These are phyloP conservation scores for Fusarium robinianum DNA, from an alignment of 2,329 filamentous ascomycete genomes.

Conservation along the genomic window DNA sequence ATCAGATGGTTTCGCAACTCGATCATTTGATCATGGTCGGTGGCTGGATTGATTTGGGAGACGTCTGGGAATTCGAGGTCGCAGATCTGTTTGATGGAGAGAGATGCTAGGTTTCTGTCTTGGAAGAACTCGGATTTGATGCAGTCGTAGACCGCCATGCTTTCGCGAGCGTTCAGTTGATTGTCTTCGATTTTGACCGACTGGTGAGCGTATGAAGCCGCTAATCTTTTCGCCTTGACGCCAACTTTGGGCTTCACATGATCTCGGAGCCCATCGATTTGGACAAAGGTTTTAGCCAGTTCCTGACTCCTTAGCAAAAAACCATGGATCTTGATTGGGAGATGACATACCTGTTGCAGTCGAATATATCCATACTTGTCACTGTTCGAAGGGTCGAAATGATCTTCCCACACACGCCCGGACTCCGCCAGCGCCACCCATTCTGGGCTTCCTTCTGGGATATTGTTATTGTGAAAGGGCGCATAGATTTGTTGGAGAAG, in stretches of 20 bases:
- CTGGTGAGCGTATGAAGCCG: constrained; percentile 6
- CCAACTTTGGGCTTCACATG: background rate
- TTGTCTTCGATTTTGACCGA: constrained; percentile 12
- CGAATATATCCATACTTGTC: background rate
- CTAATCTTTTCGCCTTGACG: background rate
- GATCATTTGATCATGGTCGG: background rate
- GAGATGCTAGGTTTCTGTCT: background rate
- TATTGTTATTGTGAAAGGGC: background rate
- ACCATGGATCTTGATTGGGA: background rate
- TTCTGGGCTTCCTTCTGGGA: background rate
- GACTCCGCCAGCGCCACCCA: background rate
- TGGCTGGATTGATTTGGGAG: background rate
- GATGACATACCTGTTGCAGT: background rate
- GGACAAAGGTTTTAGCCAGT: background rate
- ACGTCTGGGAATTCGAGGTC: background rate
- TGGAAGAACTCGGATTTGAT: background rate
- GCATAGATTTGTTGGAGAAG: constrained; percentile 4
- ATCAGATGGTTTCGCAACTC: background rate
- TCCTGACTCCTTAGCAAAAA: background rate
- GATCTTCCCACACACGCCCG: constrained; percentile 5
- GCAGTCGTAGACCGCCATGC: background rate
- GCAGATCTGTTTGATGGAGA: background rate
- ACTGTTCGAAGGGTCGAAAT: background rate
- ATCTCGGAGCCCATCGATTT: constrained; percentile 3
- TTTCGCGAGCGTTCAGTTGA: background rate